A percentile compares a stretch with the other conserved stretches of the same genome.
These are phyloP conservation scores for Solanum habrochaites DNA, from an alignment of 257 asterid species.

Conservation along the genomic window DNA sequence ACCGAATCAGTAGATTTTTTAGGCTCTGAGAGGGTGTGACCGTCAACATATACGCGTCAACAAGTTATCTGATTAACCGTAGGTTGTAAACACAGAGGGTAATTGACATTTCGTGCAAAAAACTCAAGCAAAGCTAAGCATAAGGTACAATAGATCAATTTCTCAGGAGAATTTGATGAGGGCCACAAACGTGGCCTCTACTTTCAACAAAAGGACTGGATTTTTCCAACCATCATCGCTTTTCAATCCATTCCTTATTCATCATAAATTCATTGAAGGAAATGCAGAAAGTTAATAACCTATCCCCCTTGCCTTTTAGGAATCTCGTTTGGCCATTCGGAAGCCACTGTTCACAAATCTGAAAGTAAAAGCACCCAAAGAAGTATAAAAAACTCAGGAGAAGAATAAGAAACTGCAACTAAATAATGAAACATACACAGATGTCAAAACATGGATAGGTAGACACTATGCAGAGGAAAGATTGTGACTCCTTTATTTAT, in stretches of 20 bases:
- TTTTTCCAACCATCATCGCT: conserved; percentile 39
- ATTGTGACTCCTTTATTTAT: neutral
- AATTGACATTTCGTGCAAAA: neutral
- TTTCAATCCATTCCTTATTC: conserved; percentile 50
- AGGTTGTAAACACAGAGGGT: neutral
- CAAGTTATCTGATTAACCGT: neutral
- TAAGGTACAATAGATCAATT: neutral
- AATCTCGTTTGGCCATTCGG: conserved; percentile 28
- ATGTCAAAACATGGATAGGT: neutral
- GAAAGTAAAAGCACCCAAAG: conserved; percentile 5
- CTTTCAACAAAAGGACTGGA: conserved; percentile 15
- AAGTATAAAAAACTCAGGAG: neutral
- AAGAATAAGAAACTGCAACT: neutral
- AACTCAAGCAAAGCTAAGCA: neutral
- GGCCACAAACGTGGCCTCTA: conserved; percentile 6
- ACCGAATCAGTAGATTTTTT: neutral
- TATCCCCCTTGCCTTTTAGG: conserved; percentile 37
- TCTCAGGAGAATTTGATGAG: neutral
- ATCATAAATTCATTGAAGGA: conserved; percentile 49
- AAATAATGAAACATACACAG: neutral
- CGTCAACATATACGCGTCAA: neutral
- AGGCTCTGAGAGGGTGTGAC: neutral
- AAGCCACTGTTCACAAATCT: conserved; percentile 21
- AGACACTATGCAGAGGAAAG: neutral
- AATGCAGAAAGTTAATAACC: conserved; percentile 26